Evolutionary conservation across 306 rosid genomes (phyloP), one percentile per base, ranked within the genome.

Genomic region (Begonia loranthoides): DNA sequence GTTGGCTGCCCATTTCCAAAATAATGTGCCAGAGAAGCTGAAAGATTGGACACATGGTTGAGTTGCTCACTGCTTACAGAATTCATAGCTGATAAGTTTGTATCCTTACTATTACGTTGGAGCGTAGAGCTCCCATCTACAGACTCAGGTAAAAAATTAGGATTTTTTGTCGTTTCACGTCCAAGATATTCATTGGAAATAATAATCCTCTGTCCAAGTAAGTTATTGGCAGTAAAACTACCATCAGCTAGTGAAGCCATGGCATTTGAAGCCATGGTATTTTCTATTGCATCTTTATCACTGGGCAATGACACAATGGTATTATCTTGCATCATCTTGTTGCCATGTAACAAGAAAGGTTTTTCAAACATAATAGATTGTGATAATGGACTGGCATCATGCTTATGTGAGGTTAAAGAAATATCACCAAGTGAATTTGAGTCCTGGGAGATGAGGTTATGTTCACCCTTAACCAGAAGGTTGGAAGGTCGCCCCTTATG

Each of bases 21-120:
- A 36, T 80, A 62, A 59, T 86, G 94, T 49, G 80, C 96, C 58
- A 92, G 74, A 60, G 99, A 92, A 52, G 79, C 90, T 16, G 95
- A 78, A 51, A 90, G 86, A 59, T 70, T 71, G 45, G 69, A 70
- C 38, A 90, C 73, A 40, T 80, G 77, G 33, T 72, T 59, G 53
- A 80, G 73, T 59, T 82, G 94, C 45, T 80, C 89, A 16, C 72
- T 70, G 56, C 80, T 79, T 50, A 74, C 79, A 39, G 82, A 48
- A 51, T 63, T 55, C 57, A 61, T 70, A 50, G 63, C 74, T 36
- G 77, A 71, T 53, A 76, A 38, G 67, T 64, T 72, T 59, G 68
- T 58, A 76, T 76, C 81, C 52, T 46, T 74, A 59, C 61, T 54
- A 57, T 76, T 72, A 16, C 70, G 67, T 52, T 74, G 72, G 34